Conservation (phyloP, 2,329 filamentous ascomycete species). For the Stagonosporopsis vannaccii region DNA sequence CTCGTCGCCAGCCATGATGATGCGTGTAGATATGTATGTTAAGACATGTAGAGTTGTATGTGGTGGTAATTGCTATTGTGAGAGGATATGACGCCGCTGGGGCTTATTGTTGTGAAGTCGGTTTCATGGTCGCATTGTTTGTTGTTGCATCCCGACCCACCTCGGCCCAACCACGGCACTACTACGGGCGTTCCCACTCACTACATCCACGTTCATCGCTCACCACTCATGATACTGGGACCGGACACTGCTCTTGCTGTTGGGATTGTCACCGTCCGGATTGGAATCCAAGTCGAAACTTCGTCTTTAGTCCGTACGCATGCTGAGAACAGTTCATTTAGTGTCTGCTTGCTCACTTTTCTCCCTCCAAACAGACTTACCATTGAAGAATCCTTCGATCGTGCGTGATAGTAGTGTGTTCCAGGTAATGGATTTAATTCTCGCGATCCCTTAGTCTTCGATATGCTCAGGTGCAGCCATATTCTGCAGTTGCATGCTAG, state of each 20-base stretch:
- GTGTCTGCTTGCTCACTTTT: no score
- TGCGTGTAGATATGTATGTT: conserved; percentile 20
- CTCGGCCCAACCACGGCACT: neutral
- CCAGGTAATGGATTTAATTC: neutral
- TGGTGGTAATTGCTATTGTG: neutral
- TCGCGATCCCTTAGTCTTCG: neutral
- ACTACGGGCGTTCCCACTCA: conserved; percentile 1
- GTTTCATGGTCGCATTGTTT: conserved; percentile 6
- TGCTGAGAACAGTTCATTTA: no score
- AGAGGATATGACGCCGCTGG: neutral
- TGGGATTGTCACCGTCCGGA: neutral
- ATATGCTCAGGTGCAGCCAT: neutral
- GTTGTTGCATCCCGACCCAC: conserved; percentile 8
- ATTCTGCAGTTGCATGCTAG: neutral
- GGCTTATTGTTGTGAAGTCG: conserved; percentile 2
- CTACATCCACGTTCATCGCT: neutral
- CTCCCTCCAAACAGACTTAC: no score
- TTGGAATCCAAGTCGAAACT: no score
- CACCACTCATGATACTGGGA: neutral
- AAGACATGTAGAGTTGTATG: conserved; percentile 7
- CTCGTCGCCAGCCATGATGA: conserved; percentile 40
- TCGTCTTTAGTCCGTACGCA: no score
- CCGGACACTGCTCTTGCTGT: neutral
- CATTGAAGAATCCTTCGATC: no score
- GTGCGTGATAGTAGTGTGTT: neutral